A percentile compares a stretch with the other conserved stretches of the same genome.
Conservation (phyloP, 148 eudicot genomes). For the Cornus florida region DNA sequence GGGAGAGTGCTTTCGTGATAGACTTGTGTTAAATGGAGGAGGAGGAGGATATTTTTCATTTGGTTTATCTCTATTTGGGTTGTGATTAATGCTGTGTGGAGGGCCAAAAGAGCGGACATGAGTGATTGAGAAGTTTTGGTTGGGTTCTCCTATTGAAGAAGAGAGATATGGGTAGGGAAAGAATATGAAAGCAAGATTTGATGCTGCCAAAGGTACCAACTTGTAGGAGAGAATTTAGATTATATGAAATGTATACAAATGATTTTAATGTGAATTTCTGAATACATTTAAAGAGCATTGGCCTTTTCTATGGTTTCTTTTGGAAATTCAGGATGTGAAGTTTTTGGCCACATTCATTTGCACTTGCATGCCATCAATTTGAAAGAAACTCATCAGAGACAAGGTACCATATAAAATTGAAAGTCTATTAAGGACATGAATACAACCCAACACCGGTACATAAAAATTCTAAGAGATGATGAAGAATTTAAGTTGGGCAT, state of each 20-base stretch:
- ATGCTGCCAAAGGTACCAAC: neutral
- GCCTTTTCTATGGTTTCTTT: neutral
- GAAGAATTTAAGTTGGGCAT: no score
- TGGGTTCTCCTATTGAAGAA: slow-evolving; percentile 11
- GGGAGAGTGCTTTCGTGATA: no score
- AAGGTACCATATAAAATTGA: no score
- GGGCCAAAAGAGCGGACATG: slow-evolving; percentile 3
- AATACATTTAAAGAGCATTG: neutral
- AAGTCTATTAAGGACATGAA: no score
- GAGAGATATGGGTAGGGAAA: neutral
- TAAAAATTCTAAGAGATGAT: no score
- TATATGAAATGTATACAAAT: neutral
- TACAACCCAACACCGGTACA: no score
- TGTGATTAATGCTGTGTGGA: neutral
- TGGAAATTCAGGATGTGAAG: neutral
- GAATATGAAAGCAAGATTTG: neutral
- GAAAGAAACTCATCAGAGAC: no score
- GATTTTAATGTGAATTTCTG: neutral
- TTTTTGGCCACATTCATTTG: neutral
- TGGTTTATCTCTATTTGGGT: no score
- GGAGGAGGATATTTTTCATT: neutral
- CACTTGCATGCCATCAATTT: neutral
- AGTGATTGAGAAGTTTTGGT: neutral
- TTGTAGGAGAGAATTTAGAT: neutral
- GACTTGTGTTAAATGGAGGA: no score